Evolutionary conservation across 2,329 filamentous ascomycete genomes (phyloP).

Genomic region (Rutstroemia sp.): DNA sequence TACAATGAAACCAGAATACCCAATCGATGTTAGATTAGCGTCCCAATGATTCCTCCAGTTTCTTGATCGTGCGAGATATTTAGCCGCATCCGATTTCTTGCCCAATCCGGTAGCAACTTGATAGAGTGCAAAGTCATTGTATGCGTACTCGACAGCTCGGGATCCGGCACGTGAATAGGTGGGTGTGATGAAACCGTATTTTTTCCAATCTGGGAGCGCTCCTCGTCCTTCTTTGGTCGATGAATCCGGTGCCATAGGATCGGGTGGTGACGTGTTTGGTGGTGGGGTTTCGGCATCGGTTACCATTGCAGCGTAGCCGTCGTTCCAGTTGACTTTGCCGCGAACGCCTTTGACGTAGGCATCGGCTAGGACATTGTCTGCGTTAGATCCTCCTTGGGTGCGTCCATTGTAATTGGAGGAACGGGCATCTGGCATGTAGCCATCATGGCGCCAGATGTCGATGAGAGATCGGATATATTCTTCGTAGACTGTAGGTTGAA

Average conservation of each 20-base stretch:
- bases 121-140: slow-evolving; percentile 60
- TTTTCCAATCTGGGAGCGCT: slow-evolving; percentile 61
- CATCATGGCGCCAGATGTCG: slow-evolving; percentile 59
- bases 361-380: slow-evolving; percentile 65
- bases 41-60: slow-evolving; percentile 73
- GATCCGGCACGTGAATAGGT: slow-evolving; percentile 54
- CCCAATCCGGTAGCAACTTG: slow-evolving; percentile 49
- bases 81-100: background rate
- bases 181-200: slow-evolving; percentile 58
- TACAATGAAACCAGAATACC: slow-evolving; percentile 61
- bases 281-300: slow-evolving; percentile 60
- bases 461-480: slow-evolving; percentile 61
- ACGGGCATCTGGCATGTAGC: slow-evolving; percentile 57
- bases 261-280: slow-evolving; percentile 50
- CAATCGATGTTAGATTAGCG: slow-evolving; percentile 44
- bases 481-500: slow-evolving; percentile 55
- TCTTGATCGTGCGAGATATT: slow-evolving; percentile 32
- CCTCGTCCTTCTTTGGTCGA: slow-evolving; percentile 62
- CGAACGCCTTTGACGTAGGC: slow-evolving; percentile 61
- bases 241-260: slow-evolving; percentile 43
- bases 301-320: slow-evolving; percentile 55
- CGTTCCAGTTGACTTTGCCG: slow-evolving; percentile 55
- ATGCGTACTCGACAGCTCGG: slow-evolving; percentile 58
- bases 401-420: slow-evolving; percentile 64
- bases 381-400: slow-evolving; percentile 62